These are phyloP conservation scores for Nicotiana undulata DNA, from an alignment of 257 asterid species.

Conservation along the genomic window DNA sequence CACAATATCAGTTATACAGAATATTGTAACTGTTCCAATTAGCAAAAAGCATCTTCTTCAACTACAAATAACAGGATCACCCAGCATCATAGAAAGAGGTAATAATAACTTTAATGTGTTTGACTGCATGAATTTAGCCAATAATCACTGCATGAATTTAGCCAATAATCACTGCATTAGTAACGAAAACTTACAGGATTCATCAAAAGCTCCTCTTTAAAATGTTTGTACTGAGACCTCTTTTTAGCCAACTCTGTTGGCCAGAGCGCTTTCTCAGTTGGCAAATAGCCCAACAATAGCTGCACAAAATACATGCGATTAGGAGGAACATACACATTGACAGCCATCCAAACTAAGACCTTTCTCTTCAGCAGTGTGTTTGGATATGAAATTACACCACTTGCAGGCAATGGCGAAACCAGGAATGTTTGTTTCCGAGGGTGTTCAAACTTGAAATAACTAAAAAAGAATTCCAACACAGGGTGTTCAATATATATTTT, in stretches of 20 bases:
- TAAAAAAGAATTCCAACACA: too few relatives aligned
- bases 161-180: neutral
- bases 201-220: conserved; percentile 89
- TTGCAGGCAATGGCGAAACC: too few relatives aligned
- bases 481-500: too few relatives aligned
- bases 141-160: neutral
- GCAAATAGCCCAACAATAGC: conserved; percentile 83
- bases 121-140: neutral
- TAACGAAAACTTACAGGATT: conserved; percentile 73
- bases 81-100: neutral
- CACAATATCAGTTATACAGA: neutral
- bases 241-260: conserved; percentile 73
- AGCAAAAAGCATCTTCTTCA: neutral
- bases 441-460: too few relatives aligned
- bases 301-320: conserved; percentile 25
- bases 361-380: neutral
- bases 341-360: neutral
- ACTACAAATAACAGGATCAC: neutral
- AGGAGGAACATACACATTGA: neutral
- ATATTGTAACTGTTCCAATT: neutral
- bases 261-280: conserved; percentile 77
- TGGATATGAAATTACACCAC: neutral
- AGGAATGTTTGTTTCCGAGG: too few relatives aligned
- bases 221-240: conserved; percentile 72
- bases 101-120: neutral